These are phyloP conservation scores for Colletotrichum sp. DNA, from an alignment of 2,329 filamentous ascomycete genomes.

Conservation along the genomic window DNA sequence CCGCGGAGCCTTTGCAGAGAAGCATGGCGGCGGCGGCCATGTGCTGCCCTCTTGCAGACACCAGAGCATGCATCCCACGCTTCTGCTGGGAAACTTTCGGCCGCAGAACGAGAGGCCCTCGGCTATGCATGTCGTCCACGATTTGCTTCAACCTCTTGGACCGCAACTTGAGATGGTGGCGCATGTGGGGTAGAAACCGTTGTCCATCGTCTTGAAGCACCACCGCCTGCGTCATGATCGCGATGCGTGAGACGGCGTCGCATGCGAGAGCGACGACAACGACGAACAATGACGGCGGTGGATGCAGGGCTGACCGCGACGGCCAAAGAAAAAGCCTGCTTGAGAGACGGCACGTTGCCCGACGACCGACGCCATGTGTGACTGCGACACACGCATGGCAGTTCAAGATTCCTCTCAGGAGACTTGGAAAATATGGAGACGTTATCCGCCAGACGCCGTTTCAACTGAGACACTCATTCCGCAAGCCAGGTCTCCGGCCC, in stretches of 20 bases:
- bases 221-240: not conserved
- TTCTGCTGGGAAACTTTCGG: constrained; percentile 24
- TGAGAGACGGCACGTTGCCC: not conserved
- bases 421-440: not conserved
- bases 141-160: constrained; percentile 2
- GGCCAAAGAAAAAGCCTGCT: not conserved
- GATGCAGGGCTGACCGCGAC: not conserved
- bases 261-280: not conserved
- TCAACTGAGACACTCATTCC: constrained; percentile 9
- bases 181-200: constrained; percentile 7
- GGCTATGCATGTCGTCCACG: constrained; percentile 38
- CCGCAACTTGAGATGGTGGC: constrained; percentile 18
- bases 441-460: constrained; percentile 9
- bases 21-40: not conserved
- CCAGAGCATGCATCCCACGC: constrained; percentile 21
- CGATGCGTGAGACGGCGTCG: not conserved
- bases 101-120: constrained; percentile 41
- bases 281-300: not conserved
- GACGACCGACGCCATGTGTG: not conserved
- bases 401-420: not conserved
- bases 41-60: constrained; percentile 13
- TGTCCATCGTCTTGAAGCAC: not conserved
- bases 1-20: constrained; percentile 4
- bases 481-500: constrained; percentile 5
- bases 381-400: not conserved